These are phyloP conservation scores for Talaromyces nanjingensis DNA, from an alignment of 495 filamentous ascomycete species.

Conservation along the genomic window DNA sequence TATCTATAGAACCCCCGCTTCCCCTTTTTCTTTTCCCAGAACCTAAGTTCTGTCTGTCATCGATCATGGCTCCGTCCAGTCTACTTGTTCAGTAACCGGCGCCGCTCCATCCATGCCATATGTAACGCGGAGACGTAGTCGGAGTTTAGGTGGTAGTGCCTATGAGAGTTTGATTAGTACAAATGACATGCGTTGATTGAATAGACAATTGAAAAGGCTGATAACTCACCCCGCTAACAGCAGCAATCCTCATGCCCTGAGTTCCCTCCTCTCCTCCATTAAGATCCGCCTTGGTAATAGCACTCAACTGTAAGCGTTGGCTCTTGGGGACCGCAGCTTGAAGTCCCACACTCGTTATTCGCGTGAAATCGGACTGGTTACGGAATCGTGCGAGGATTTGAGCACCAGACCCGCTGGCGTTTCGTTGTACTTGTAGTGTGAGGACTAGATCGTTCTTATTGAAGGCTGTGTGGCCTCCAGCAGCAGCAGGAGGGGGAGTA, in stretches of 20 bases:
- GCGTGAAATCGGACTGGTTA: constrained; percentile 59
- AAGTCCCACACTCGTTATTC: constrained; percentile 65
- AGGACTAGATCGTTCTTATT: constrained; percentile 78
- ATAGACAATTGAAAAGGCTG: background rate
- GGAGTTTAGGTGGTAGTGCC: constrained; percentile 62
- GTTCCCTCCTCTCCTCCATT: constrained; percentile 73
- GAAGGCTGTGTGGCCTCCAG: constrained; percentile 56
- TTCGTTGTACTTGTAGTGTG: constrained; percentile 74
- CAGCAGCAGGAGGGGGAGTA: constrained; percentile 30
- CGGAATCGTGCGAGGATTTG: constrained; percentile 79
- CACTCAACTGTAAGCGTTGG: constrained; percentile 83
- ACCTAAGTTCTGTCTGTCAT: constrained; percentile 10
- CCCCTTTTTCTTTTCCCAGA: constrained; percentile 6
- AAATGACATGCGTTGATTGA: background rate
- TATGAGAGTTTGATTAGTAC: constrained; percentile 24
- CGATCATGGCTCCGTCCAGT: constrained; percentile 75
- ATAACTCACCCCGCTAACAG: constrained; percentile 75
- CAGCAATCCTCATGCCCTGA: constrained; percentile 77
- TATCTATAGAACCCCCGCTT: background rate
- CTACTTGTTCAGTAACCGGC: constrained; percentile 81
- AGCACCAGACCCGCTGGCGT: constrained; percentile 56
- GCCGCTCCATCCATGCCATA: constrained; percentile 64
- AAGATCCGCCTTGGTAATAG: constrained; percentile 73
- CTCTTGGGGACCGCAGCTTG: constrained; percentile 96
- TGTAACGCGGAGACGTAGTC: constrained; percentile 77